Percentiles rank a stretch among this genome's conserved stretches.
Conservation (phyloP, 768 basidiomycete genomes). For the Ramaria rubella region DNA sequence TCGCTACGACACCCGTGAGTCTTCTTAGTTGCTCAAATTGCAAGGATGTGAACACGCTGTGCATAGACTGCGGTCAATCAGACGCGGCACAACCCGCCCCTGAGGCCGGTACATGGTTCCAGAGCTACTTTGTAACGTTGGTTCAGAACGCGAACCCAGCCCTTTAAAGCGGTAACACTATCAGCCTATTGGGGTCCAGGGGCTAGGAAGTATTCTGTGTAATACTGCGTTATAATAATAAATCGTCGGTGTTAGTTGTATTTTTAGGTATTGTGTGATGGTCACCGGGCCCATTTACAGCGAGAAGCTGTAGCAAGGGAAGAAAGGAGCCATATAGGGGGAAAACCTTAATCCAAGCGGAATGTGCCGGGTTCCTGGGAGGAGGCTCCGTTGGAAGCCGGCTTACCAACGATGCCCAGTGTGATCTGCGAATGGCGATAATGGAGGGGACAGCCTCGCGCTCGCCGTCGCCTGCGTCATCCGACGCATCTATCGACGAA, state of each 20-base stretch:
- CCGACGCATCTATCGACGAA: not conserved
- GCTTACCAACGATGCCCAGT: not conserved
- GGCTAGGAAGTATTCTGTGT: too few species aligned
- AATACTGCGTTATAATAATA: too few species aligned
- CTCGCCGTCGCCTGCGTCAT: not conserved
- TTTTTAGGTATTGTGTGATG: too few species aligned
- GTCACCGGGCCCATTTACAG: not conserved
- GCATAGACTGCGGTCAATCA: conserved; percentile 24
- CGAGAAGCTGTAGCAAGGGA: not conserved
- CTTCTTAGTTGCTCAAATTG: conserved; percentile 14
- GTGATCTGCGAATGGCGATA: not conserved
- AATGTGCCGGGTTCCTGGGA: not conserved
- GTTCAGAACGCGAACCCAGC: conserved; percentile 49
- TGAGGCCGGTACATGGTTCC: conserved; percentile 64
- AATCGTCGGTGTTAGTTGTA: too few species aligned
- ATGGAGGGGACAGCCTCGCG: conserved; percentile 1
- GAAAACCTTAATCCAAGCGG: not conserved
- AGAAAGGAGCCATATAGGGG: conserved; percentile 3
- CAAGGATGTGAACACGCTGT: not conserved
- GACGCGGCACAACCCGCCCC: conserved; percentile 52
- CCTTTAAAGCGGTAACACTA: conserved; percentile 19
- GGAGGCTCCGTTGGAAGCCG: not conserved
- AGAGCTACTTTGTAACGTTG: conserved; percentile 53
- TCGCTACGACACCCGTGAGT: conserved; percentile 37
- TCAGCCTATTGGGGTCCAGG: too few species aligned